These are phyloP conservation scores for Aspergillus sp. DNA, from an alignment of 2,329 filamentous ascomycete species.

Conservation along the genomic window DNA sequence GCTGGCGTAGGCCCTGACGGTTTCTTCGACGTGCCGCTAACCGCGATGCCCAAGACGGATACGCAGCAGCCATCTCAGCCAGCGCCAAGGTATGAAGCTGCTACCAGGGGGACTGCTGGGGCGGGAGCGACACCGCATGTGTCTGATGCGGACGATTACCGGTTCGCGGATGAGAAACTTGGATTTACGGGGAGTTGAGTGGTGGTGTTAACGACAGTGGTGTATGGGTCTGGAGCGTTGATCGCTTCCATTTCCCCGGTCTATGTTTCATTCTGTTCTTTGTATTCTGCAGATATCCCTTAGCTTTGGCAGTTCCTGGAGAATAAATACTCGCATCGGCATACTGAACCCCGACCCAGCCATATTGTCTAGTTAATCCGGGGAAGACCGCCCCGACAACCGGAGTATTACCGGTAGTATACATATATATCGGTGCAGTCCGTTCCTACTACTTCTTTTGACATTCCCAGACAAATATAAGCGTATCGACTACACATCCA, in stretches of 20 bases:
- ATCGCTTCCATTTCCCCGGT: background rate
- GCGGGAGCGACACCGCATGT: slow-evolving; percentile 2
- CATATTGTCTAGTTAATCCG: no score
- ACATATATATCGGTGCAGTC: no score
- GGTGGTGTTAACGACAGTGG: background rate
- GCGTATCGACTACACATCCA: no score
- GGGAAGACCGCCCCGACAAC: no score
- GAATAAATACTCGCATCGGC: no score
- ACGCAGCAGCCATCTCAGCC: slow-evolving; percentile 13
- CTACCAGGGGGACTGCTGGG: slow-evolving; percentile 7
- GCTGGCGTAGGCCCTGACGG: slow-evolving; percentile 14
- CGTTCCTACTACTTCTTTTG: no score
- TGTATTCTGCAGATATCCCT: no score
- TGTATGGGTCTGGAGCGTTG: background rate
- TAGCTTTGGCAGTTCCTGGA: no score
- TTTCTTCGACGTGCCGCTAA: slow-evolving; percentile 33
- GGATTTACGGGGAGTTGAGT: background rate
- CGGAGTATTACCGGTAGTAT: no score
- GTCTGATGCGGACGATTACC: slow-evolving; percentile 2
- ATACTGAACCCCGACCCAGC: no score
- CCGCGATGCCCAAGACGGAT: slow-evolving; percentile 17
- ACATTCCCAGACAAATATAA: no score
- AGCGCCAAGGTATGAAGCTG: slow-evolving; percentile 19
- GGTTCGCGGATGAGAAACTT: slow-evolving; percentile 34
- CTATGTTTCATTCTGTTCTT: background rate